phyloP scores from a whole-genome alignment of 306 rosid genomes.

The Cicer bijugum region DNA sequence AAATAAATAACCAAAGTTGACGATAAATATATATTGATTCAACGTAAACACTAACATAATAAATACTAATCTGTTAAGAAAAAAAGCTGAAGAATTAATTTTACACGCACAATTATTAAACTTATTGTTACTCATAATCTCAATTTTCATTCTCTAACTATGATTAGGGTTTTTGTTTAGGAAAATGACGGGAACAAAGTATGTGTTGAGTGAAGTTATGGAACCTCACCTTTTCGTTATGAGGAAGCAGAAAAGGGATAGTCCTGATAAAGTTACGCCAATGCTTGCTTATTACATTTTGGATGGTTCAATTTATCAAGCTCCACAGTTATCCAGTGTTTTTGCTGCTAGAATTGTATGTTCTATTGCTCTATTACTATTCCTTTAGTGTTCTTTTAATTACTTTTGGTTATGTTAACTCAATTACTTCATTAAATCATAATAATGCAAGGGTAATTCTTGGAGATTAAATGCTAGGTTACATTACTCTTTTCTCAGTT shows the following conservation, averaged over 20 bases:
- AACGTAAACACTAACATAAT: too few relatives aligned
- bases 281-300: conserved; percentile 79
- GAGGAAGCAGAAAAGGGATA: conserved; percentile 88
- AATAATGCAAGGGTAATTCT: neutral
- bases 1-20: too few relatives aligned
- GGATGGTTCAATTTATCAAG: conserved; percentile 95
- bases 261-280: conserved; percentile 86
- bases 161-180: conserved; percentile 48
- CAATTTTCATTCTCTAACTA: neutral
- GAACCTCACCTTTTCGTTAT: conserved; percentile 85
- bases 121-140: neutral
- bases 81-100: too few relatives aligned
- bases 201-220: conserved; percentile 73
- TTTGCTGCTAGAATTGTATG: conserved; percentile 88
- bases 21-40: too few relatives aligned
- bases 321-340: conserved; percentile 89
- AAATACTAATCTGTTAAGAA: too few relatives aligned
- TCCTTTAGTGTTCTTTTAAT: neutral
- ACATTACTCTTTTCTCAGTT: neutral
- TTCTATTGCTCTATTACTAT: neutral
- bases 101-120: too few relatives aligned
- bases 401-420: neutral
- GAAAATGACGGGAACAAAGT: conserved; percentile 83
- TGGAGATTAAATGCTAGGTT: conserved; percentile 28
- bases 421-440: conserved; percentile 8